These are phyloP conservation scores for Talaromyces thailandensis DNA, from an alignment of 495 filamentous ascomycete genomes.

Conservation along the genomic window DNA sequence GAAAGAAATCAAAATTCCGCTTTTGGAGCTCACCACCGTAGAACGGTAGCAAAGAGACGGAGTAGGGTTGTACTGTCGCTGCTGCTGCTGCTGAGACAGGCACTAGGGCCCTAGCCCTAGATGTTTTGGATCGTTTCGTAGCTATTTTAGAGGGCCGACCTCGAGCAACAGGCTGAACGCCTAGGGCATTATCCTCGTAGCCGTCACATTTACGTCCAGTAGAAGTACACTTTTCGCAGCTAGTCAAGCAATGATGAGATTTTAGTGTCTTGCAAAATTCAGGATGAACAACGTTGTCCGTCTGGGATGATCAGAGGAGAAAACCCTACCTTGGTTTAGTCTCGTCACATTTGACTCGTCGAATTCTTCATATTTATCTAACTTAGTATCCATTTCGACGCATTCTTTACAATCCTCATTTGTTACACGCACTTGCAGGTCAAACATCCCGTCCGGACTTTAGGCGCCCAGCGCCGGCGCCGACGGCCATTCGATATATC, in stretches of 20 bases:
- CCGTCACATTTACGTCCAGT: slow-evolving; percentile 7
- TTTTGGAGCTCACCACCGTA: slow-evolving; percentile 1
- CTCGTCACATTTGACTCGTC: slow-evolving; percentile 6
- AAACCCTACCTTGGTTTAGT: not conserved
- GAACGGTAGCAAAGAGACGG: not conserved
- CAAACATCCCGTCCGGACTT: slow-evolving; percentile 5
- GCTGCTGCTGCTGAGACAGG: not conserved
- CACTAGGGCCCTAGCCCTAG: not conserved
- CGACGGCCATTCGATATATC: not conserved
- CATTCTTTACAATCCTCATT: no score
- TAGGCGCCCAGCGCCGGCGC: slow-evolving; percentile 2
- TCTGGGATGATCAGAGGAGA: not conserved
- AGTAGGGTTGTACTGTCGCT: not conserved
- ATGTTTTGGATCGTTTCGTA: not conserved
- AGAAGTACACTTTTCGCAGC: slow-evolving; percentile 1
- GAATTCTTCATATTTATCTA: not conserved
- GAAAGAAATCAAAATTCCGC: slow-evolving; percentile 3
- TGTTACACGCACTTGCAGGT: slow-evolving; percentile 4
- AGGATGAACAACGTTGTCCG: not conserved
- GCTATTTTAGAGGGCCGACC: not conserved
- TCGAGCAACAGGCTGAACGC: not conserved
- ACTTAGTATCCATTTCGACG: not conserved
- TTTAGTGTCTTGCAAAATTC: not conserved
- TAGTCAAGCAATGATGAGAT: not conserved
- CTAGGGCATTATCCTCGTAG: not conserved